Percentiles rank a stretch among this genome's conserved stretches.
Evolutionary conservation across 2,329 filamentous ascomycete species (phyloP).

Genomic region (Fusarium newnesense): DNA sequence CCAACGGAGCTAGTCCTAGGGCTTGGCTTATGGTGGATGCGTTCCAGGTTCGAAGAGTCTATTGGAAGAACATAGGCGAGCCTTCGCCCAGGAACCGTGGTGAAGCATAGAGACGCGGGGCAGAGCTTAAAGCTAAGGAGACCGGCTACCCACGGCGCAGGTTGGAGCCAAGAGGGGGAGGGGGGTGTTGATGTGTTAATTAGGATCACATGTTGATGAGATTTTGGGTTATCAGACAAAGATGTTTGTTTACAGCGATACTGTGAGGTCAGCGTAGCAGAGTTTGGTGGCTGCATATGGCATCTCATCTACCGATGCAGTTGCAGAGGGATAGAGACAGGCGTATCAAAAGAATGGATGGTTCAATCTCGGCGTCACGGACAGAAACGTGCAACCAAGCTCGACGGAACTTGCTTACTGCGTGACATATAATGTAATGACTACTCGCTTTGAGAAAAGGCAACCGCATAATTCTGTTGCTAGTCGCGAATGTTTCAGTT

Average conservation of each 20-base stretch:
- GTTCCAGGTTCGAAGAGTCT: slow-evolving; percentile 2
- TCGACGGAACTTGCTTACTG: neutral
- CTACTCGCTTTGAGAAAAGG: slow-evolving; percentile 11
- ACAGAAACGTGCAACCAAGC: slow-evolving; percentile 9
- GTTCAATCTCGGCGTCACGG: slow-evolving; percentile 18
- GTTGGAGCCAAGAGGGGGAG: slow-evolving; percentile 6
- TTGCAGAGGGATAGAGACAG: slow-evolving; percentile 17
- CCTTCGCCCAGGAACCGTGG: slow-evolving; percentile 24
- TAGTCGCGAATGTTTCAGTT: neutral
- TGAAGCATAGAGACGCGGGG: slow-evolving; percentile 21
- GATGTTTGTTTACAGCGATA: slow-evolving; percentile 27
- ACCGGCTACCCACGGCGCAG: slow-evolving; percentile 41
- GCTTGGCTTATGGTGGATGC: slow-evolving; percentile 13
- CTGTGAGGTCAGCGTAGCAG: slow-evolving; percentile 17
- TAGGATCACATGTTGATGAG: slow-evolving; percentile 31
- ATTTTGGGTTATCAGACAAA: slow-evolving; percentile 17
- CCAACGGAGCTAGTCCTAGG: slow-evolving; percentile 13
- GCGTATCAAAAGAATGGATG: slow-evolving; percentile 33
- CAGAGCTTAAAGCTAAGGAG: slow-evolving; percentile 25
- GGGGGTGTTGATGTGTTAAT: slow-evolving; percentile 26
- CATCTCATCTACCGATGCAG: neutral
- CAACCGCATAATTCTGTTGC: slow-evolving; percentile 1
- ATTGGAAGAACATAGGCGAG: slow-evolving; percentile 34
- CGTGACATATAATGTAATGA: slow-evolving; percentile 22
- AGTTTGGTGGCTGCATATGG: slow-evolving; percentile 13